Evolutionary conservation across 2,329 filamentous ascomycete genomes (phyloP).

Genomic region (Trichoderma aggressivum): DNA sequence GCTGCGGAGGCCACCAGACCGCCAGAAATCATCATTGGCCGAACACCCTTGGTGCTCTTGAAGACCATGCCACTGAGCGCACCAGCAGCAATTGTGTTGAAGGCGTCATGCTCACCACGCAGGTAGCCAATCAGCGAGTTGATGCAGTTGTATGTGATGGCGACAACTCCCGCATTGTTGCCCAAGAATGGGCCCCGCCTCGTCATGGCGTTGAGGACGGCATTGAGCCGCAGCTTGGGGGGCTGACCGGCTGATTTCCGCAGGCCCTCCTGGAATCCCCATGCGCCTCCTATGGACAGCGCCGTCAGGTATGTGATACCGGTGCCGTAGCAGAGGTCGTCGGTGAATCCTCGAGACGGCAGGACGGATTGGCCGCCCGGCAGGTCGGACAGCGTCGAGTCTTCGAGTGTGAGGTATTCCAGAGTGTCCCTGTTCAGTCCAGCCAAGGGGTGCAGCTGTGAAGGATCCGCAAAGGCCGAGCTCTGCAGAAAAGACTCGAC

Average conservation of each 20-base stretch:
- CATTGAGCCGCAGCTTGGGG: conserved; percentile 90
- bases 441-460: conserved; percentile 86
- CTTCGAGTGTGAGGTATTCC: conserved; percentile 93
- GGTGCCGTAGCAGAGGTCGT: conserved; percentile 96
- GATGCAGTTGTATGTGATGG: conserved; percentile 92
- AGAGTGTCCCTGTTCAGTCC: conserved; percentile 89
- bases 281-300: conserved; percentile 78
- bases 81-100: conserved; percentile 84
- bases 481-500: conserved; percentile 81
- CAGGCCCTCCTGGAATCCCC: conserved; percentile 89
- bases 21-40: conserved; percentile 92
- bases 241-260: conserved; percentile 72
- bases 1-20: conserved; percentile 84
- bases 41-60: conserved; percentile 87
- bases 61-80: conserved; percentile 89
- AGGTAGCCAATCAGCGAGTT: conserved; percentile 79
- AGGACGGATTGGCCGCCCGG: conserved; percentile 83
- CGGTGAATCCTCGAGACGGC: conserved; percentile 93
- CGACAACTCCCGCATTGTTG: conserved; percentile 92
- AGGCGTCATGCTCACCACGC: conserved; percentile 82
- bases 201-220: conserved; percentile 90
- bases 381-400: conserved; percentile 80
- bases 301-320: conserved; percentile 92
- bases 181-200: conserved; percentile 90
- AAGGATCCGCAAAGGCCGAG: conserved; percentile 77